A percentile compares a stretch with the other conserved stretches of the same genome.
These are phyloP conservation scores for Pseudomassariella vexata DNA, from an alignment of 2,329 filamentous ascomycete species.

Conservation along the genomic window DNA sequence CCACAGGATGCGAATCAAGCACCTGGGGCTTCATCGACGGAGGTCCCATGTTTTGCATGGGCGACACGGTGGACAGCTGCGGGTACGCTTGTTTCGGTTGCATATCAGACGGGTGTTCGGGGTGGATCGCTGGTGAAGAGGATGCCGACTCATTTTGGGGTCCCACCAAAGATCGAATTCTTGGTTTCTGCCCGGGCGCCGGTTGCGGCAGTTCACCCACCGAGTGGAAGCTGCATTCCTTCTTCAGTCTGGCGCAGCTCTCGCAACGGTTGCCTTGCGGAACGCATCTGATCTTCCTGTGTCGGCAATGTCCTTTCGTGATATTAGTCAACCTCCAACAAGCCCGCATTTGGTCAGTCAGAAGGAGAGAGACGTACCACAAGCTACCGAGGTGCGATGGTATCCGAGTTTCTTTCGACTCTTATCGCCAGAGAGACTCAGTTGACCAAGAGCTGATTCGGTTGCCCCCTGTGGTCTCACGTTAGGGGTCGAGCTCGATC, in stretches of 20 bases:
- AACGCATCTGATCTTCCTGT: conserved; percentile 89
- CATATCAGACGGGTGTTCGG: conserved; percentile 35
- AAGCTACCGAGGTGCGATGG: conserved; percentile 90
- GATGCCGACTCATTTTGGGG: conserved; percentile 38
- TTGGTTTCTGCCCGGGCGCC: conserved; percentile 36
- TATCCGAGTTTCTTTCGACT: conserved; percentile 89
- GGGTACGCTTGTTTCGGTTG: conserved; percentile 34
- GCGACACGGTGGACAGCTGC: conserved; percentile 34
- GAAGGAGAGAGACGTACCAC: conserved; percentile 60
- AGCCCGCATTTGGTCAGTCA: conserved; percentile 10
- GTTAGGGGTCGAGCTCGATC: conserved; percentile 44
- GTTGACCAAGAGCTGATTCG: conserved; percentile 26
- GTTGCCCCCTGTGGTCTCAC: conserved; percentile 35
- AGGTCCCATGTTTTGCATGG: conserved; percentile 39
- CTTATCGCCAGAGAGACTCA: conserved; percentile 41
- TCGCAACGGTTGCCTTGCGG: conserved; percentile 72
- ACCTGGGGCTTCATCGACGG: conserved; percentile 34
- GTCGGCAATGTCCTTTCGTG: conserved; percentile 73
- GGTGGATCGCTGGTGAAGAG: conserved; percentile 41
- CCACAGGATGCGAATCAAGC: conserved; percentile 32
- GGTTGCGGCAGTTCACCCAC: conserved; percentile 65
- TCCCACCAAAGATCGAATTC: conserved; percentile 30
- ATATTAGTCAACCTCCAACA: conserved; percentile 1
- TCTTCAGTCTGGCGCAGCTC: conserved; percentile 91
- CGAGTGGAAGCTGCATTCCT: conserved; percentile 87